Conservation (phyloP, 441 rosid genomes). For the Euphorbia schlechtendalii region DNA sequence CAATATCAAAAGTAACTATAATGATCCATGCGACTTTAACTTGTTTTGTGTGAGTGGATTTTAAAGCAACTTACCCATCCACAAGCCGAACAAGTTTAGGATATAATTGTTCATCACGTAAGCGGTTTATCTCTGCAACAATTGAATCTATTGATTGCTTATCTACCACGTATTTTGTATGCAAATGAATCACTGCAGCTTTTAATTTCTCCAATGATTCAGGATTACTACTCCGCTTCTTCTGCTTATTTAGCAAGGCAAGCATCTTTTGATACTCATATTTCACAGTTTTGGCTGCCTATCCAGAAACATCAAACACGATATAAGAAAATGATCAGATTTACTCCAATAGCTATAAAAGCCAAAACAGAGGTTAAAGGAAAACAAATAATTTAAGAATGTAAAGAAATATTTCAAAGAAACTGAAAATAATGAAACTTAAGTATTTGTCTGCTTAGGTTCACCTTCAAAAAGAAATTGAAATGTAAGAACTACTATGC, state of each 20-base stretch:
- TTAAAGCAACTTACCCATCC: constrained; percentile 56
- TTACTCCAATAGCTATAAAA: neutral
- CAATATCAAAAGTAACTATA: no score
- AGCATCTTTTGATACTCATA: constrained; percentile 83
- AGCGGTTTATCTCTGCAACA: constrained; percentile 81
- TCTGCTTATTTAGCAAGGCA: constrained; percentile 54
- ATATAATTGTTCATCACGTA: constrained; percentile 80
- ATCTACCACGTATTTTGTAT: constrained; percentile 91
- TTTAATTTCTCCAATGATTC: constrained; percentile 80
- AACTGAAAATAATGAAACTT: neutral
- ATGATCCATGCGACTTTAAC: constrained; percentile 7
- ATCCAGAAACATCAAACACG: constrained; percentile 23
- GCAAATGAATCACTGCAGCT: constrained; percentile 85
- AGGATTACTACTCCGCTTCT: constrained; percentile 55
- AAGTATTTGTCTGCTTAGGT: neutral
- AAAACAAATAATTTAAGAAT: neutral
- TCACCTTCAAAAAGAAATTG: neutral
- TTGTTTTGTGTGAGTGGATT: neutral
- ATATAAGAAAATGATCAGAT: neutral
- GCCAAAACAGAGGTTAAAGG: neutral
- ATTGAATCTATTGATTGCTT: constrained; percentile 99
- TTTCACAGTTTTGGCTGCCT: constrained; percentile 91
- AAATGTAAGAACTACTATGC: neutral
- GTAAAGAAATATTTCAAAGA: neutral
- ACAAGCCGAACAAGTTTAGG: constrained; percentile 76